Conservation (phyloP, 768 basidiomycete genomes). For the Mycena belliarum region DNA sequence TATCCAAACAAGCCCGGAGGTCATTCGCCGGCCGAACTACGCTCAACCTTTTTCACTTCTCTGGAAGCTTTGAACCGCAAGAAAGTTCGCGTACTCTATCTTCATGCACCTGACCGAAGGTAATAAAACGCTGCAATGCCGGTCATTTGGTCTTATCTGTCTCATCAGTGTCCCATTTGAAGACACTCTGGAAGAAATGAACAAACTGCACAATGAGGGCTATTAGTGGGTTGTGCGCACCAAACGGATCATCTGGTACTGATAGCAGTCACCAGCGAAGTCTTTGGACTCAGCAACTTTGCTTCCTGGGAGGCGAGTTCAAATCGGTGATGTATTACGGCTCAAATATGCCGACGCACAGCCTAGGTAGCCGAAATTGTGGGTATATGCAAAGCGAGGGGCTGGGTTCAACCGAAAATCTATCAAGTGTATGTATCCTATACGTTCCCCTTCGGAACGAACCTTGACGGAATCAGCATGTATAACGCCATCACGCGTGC, state of each 20-base stretch:
- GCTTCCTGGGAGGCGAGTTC: conserved; percentile 46
- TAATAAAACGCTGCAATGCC: not conserved
- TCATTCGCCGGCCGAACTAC: conserved; percentile 39
- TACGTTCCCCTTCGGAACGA: not conserved
- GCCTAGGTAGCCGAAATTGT: conserved; percentile 50
- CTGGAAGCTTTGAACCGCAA: conserved; percentile 36
- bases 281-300: conserved; percentile 52
- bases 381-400: conserved; percentile 46
- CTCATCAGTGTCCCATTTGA: conserved; percentile 43
- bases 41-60: conserved; percentile 40
- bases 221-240: conserved; percentile 38
- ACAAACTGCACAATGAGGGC: conserved; percentile 45
- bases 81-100: conserved; percentile 47
- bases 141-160: not conserved
- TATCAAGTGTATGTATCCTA: conserved; percentile 43
- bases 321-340: not conserved
- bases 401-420: conserved; percentile 45
- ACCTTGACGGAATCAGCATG: conserved; percentile 12
- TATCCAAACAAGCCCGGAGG: conserved; percentile 44
- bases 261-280: conserved; percentile 36
- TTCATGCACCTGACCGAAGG: conserved; percentile 50
- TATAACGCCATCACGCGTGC: conserved; percentile 50
- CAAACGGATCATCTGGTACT: not conserved
- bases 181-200: conserved; percentile 45
- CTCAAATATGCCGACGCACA: not conserved